Conservation (phyloP, 441 rosid genomes). For the Viola pubescens region DNA sequence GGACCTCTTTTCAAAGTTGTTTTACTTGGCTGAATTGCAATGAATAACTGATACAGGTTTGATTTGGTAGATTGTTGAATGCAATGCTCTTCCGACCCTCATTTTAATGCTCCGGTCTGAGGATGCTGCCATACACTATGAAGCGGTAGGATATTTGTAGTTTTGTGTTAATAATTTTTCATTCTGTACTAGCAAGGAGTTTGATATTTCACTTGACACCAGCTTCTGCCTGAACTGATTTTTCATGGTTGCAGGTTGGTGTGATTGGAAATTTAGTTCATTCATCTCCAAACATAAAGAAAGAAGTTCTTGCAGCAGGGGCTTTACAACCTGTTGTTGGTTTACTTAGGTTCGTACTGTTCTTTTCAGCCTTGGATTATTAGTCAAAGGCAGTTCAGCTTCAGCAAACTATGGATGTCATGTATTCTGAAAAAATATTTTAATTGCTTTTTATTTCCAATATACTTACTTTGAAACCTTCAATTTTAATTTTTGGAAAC, state of each 20-base stretch:
- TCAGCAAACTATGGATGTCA: too few relatives aligned
- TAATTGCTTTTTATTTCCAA: too few relatives aligned
- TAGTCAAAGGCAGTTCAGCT: too few relatives aligned
- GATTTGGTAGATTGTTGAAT: slow-evolving; percentile 76
- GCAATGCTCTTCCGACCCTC: slow-evolving; percentile 90
- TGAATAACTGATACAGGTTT: slow-evolving; percentile 15
- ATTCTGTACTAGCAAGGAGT: slow-evolving; percentile 4
- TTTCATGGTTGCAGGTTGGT: slow-evolving; percentile 57
- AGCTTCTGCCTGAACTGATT: slow-evolving; percentile 12
- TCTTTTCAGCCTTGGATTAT: too few relatives aligned
- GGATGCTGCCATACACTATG: slow-evolving; percentile 97
- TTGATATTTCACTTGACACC: slow-evolving; percentile 9
- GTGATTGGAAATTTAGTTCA: slow-evolving; percentile 97
- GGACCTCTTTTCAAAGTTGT: slow-evolving; percentile 16
- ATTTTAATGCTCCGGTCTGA: slow-evolving; percentile 92
- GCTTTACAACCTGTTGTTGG: slow-evolving; percentile 96
- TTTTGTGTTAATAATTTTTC: slow-evolving; percentile 10
- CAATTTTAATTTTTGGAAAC: slow-evolving; percentile 18
- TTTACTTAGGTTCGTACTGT: slow-evolving; percentile 55
- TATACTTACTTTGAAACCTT: slow-evolving; percentile 6
- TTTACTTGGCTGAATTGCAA: slow-evolving; percentile 16
- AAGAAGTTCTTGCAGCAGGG: slow-evolving; percentile 90
- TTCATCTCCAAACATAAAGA: slow-evolving; percentile 94
- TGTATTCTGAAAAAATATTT: too few relatives aligned
- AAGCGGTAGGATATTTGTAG: slow-evolving; percentile 59